Evolutionary conservation across 352 stramenopile genomes (phyloP).

Genomic region (Phytopythium helicoides): DNA sequence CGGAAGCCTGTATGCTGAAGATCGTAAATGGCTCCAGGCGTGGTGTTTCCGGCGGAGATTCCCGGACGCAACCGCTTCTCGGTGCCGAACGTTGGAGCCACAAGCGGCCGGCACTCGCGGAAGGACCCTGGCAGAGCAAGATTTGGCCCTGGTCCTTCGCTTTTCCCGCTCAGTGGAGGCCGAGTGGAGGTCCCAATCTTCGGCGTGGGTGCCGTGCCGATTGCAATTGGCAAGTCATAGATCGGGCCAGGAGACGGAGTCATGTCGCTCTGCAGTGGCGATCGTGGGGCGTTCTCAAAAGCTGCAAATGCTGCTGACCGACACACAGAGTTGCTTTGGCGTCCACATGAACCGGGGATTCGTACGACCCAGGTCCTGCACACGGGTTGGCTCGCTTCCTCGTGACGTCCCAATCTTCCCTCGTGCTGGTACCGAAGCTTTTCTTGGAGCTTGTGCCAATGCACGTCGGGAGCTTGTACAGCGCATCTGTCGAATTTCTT

Average conservation of each 20-base stretch:
- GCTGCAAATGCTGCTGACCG: constrained; percentile 45
- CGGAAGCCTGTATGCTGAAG: constrained; percentile 56
- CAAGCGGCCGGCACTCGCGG: constrained; percentile 32
- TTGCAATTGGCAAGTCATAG: constrained; percentile 59
- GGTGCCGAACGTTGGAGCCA: constrained; percentile 73
- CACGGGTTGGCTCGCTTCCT: constrained; percentile 62
- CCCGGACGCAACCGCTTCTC: constrained; percentile 43
- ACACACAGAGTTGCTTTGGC: constrained; percentile 51
- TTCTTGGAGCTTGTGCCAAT: constrained; percentile 58
- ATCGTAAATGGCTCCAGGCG: constrained; percentile 73
- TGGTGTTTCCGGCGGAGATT: constrained; percentile 16
- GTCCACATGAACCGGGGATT: constrained; percentile 52
- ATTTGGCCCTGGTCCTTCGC: constrained; percentile 59
- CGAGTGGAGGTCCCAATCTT: constrained; percentile 68
- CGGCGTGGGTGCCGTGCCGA: constrained; percentile 36
- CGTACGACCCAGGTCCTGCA: constrained; percentile 66
- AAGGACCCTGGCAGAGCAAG: constrained; percentile 58
- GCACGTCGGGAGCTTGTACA: constrained; percentile 69
- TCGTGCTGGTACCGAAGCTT: constrained; percentile 75
- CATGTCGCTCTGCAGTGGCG: constrained; percentile 39
- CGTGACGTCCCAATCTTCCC: constrained; percentile 73
- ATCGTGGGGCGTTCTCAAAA: constrained; percentile 66
- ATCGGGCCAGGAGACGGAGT: constrained; percentile 73
- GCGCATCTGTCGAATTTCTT: constrained; percentile 46
- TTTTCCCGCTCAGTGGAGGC: constrained; percentile 48